phyloP scores from a whole-genome alignment of 2,329 filamentous ascomycete species.

The Teratosphaeria destructans region DNA sequence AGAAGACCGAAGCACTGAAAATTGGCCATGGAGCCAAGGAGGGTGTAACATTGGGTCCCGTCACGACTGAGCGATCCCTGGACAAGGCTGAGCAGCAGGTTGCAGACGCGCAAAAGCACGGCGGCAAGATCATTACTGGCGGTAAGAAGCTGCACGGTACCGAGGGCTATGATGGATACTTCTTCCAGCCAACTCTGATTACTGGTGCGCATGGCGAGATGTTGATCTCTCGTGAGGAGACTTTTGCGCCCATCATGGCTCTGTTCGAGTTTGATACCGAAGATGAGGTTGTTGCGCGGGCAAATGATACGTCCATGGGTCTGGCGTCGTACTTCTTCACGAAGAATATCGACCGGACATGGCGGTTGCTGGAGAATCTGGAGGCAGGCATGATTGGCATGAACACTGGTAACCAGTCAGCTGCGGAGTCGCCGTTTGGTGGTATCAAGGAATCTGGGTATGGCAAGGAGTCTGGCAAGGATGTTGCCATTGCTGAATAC shows the following conservation, averaged over 20 bases:
- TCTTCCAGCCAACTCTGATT: conserved; percentile 60
- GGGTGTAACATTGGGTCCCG: conserved; percentile 50
- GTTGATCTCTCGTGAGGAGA: conserved; percentile 49
- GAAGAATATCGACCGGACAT: conserved; percentile 55
- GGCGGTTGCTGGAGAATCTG: conserved; percentile 55
- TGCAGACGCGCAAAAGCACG: conserved; percentile 47
- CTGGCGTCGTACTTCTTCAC: conserved; percentile 59
- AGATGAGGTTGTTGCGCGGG: conserved; percentile 49
- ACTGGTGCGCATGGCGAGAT: conserved; percentile 49
- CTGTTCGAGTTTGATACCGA: conserved; percentile 57
- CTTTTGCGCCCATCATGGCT: conserved; percentile 54
- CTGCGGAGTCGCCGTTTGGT: conserved; percentile 56
- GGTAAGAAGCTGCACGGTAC: conserved; percentile 36
- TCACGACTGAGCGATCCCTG: conserved; percentile 46
- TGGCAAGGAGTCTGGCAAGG: conserved; percentile 57
- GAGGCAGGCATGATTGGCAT: conserved; percentile 60
- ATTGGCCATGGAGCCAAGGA: conserved; percentile 51
- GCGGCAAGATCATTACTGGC: conserved; percentile 54
- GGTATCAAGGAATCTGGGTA: conserved; percentile 60
- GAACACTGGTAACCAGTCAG: conserved; percentile 48
- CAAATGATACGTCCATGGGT: conserved; percentile 55
- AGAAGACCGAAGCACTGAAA: conserved; percentile 43
- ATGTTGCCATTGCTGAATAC: conserved; percentile 36
- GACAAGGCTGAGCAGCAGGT: conserved; percentile 52
- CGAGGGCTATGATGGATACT: conserved; percentile 47